A percentile compares a stretch with the other conserved stretches of the same genome.
phyloP scores from a whole-genome alignment of 73 alveolate genomes.

The Loxodes magnus region DNA sequence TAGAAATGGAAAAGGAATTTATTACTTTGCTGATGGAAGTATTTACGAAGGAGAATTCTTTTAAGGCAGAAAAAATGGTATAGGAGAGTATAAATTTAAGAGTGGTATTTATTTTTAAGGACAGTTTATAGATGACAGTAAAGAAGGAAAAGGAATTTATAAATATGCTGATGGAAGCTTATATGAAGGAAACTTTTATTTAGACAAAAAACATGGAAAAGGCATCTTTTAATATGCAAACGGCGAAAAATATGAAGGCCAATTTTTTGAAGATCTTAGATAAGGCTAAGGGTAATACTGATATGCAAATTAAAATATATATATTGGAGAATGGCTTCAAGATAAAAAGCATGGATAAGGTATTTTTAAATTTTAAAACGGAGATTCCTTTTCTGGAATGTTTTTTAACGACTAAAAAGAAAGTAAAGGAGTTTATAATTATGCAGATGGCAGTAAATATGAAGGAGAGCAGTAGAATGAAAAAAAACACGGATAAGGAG shows the following conservation, averaged over 20 bases:
- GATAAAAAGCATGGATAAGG: conserved; percentile 98
- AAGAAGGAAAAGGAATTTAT: conserved; percentile 72
- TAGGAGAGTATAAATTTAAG: no score
- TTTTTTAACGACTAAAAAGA: conserved; percentile 90
- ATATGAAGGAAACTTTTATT: conserved; percentile 63
- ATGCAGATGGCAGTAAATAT: conserved; percentile 75
- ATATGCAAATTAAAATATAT: conserved; percentile 73
- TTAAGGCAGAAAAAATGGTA: conserved; percentile 70
- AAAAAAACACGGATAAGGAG: conserved; percentile 49
- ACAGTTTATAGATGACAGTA: no score
- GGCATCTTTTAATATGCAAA: conserved; percentile 29
- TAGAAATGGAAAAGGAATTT: conserved; percentile 45
- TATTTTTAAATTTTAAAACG: conserved; percentile 71
- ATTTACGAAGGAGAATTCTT: conserved; percentile 79
- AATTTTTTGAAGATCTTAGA: conserved; percentile 63
- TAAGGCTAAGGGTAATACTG: conserved; percentile 81
- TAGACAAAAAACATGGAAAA: conserved; percentile 59
- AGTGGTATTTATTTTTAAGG: no score
- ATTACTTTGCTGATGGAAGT: conserved; percentile 24
- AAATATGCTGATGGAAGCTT: conserved; percentile 69
- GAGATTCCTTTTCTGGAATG: conserved; percentile 89
- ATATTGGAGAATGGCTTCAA: conserved; percentile 93
- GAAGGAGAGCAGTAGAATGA: conserved; percentile 81
- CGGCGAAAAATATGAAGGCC: conserved; percentile 65
- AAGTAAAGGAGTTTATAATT: conserved; percentile 80